phyloP scores from a whole-genome alignment of 768 basidiomycete species.

The Clitopilus hobsonii region DNA sequence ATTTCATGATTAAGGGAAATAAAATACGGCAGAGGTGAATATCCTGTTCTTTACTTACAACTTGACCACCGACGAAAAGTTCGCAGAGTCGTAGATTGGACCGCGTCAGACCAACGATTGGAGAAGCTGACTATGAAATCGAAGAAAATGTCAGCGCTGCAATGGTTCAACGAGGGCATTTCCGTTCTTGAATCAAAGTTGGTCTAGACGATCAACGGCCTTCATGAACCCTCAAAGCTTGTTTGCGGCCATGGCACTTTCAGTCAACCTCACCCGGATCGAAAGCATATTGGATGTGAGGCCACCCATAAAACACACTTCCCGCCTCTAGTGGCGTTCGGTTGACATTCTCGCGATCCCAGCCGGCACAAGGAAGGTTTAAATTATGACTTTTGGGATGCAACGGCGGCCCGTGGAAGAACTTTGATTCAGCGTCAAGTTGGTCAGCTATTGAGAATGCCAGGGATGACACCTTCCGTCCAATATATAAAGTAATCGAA shows the following conservation, averaged over 20 bases:
- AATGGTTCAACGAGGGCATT: background rate
- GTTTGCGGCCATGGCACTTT: background rate
- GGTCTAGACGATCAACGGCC: background rate
- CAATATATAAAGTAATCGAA: too few species aligned
- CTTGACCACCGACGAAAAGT: background rate
- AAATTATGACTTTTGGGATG: background rate
- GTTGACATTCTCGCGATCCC: background rate
- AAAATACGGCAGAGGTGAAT: conserved; percentile 39
- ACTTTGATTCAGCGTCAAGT: background rate
- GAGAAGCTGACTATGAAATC: background rate
- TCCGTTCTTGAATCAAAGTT: background rate
- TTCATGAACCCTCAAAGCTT: background rate
- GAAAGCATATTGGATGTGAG: background rate
- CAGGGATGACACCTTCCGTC: too few species aligned
- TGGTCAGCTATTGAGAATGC: too few species aligned
- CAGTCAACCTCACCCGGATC: background rate
- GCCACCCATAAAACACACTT: background rate
- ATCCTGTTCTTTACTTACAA: background rate
- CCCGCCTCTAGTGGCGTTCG: background rate
- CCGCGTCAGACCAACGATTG: conserved; percentile 4
- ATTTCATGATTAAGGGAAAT: conserved; percentile 37
- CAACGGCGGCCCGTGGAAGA: background rate
- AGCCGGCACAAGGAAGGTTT: background rate
- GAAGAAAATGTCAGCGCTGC: background rate
- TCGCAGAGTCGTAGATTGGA: conserved; percentile 30